Base-by-base conservation (phyloP, 1,139 yeast species). In the Suhomyces chickasaworum region DNA sequence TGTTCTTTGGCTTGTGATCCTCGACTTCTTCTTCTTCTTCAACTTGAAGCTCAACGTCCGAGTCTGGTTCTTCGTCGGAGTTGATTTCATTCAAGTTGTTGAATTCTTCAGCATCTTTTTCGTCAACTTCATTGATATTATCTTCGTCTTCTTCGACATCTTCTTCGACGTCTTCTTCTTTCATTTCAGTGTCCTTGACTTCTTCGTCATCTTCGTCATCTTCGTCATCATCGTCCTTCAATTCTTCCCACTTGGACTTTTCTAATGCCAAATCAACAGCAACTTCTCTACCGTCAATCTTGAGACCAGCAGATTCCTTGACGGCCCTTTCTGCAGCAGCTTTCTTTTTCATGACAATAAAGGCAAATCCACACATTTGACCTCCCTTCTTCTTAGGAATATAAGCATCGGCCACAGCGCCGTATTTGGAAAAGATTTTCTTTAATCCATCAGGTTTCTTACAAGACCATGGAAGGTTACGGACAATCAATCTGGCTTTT, bases 401-500 rank as follows among this genome's bases (percentile, higher is more conserved):
- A 56, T 84, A 82, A 0, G 95, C 96, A 63, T 91, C 97, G 39
- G 81, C 82, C 23, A 93, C 97, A 39, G 88, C 86, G 43, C 99
- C 99, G 61, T 73, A 93, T 60, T 82, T 84, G 49, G 78, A 71
- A 60, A 93, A 95, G 9, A 84, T 61, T 56, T 84, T 84, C 61
- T 80, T 83, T 59, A 93, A 73, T 45, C 79, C 81, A 9, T 80
- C 81, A 4, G 95, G 86, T 51, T 86, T 84, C 64, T 93, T 83
- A 42, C 95, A 84, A 8, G 97, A 86, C 99, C 99, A 93, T 17
- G 99, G 99, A 65, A 93, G 78, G 64, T 93, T 93, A 63, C 99
- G 80, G 41, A 93, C 75, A 57, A 93, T 91, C 50, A 93, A 73
- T 57, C 97, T 81, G 3, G 97, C 93, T 57, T 84, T 78, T 65